A percentile compares a stretch with the other conserved stretches of the same genome.
These are phyloP conservation scores for Rutstroemia sp. DNA, from an alignment of 2,329 filamentous ascomycete species.

Conservation along the genomic window DNA sequence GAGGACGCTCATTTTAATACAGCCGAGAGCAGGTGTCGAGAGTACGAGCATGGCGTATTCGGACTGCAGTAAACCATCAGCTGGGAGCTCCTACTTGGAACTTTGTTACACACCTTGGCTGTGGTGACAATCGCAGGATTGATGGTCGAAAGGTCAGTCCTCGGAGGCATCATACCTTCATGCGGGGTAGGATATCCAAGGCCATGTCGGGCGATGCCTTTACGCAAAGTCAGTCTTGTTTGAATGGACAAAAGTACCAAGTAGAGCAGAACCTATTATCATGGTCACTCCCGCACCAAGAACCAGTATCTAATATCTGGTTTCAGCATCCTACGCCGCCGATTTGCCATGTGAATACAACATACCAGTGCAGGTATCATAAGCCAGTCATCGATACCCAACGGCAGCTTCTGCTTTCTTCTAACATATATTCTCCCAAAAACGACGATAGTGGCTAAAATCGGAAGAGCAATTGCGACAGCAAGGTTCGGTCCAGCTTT, in stretches of 20 bases:
- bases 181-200: not conserved
- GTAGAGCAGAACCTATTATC: not conserved
- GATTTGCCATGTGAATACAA: not conserved
- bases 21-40: not conserved
- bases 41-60: not conserved
- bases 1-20: not conserved
- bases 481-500: too few species aligned
- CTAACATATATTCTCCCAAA: not conserved
- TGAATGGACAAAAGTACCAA: not conserved
- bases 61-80: not conserved
- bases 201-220: not conserved
- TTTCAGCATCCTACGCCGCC: too few species aligned
- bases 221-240: not conserved
- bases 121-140: not conserved
- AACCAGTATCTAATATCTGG: not conserved
- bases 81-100: not conserved
- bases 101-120: not conserved
- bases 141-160: not conserved
- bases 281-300: not conserved
- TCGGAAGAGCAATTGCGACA: too few species aligned
- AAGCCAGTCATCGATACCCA: not conserved
- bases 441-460: not conserved
- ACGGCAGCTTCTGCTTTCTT: not conserved
- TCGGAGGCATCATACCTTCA: not conserved
- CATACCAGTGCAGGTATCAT: not conserved